Evolutionary conservation across 108 stramenopile species (phyloP), one percentile per base, ranked within the genome.

Genomic region (Cylindrotheca closterium): DNA sequence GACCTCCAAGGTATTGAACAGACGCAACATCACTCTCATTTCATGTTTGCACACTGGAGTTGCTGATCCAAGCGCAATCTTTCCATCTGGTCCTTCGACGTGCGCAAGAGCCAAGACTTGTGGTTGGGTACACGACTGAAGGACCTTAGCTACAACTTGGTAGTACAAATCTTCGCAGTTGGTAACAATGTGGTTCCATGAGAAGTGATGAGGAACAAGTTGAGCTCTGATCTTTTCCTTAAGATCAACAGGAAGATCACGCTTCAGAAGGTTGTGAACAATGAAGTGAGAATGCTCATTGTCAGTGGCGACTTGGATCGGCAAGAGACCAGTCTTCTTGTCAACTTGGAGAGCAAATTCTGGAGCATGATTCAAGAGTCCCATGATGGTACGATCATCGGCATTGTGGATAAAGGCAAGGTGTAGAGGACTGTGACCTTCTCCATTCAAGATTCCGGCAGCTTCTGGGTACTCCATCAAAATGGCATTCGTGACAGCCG

Each of bases 1-100:
- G 22, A 94, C 89, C 61, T 94, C 93, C 21, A 94, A 67, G n/a
- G 93, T 94, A 34, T 94, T 94, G 82, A 94, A 94, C 2, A 94
- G 71, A n/a, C 93, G 75, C 12, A 94, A 73, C 93, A 94, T 94
- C 5, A 91, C 89, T 24, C 93, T 84, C 58, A 94, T 78, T 59
- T 94, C 93, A 60, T 94, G 93, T 21, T 91, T 87, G 77, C 93
- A 89, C 7, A 94, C 88, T 33, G 93, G 87, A 15, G 93, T 91
- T 7, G 93, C 89, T 27, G 79, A 71, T 30, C 84, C 88, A 1
- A 94, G 69, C 17, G 93, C 88, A 67, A 94, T 91, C 49, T 87
- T 89, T 22, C 93, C 89, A 50, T 89, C 78, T 4, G 86, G 79
- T 34, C 88, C 89, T 70, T 94, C 89, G 27, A 94, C 83, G 61